Percentiles rank a stretch among this genome's conserved stretches.
Conservation (phyloP, 257 asterid species). For the Nicotiana attenuata region DNA sequence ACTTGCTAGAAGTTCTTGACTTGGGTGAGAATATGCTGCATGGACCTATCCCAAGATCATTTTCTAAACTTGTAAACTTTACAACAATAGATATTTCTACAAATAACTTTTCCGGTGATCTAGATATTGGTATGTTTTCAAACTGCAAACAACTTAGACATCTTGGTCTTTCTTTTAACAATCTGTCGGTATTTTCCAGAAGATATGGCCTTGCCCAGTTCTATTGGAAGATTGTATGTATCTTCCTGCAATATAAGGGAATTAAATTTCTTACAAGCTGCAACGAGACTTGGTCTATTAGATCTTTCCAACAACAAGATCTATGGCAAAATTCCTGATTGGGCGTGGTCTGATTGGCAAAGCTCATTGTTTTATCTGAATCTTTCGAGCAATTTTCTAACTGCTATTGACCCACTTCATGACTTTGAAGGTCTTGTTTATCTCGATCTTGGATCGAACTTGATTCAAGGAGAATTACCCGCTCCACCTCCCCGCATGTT, state of each 20-base stretch:
- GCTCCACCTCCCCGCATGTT: background rate
- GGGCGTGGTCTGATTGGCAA: slow-evolving; percentile 2
- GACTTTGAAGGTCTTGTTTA: background rate
- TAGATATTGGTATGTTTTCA: slow-evolving; percentile 15
- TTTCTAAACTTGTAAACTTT: background rate
- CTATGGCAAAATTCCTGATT: slow-evolving; percentile 5
- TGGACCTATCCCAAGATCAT: slow-evolving; percentile 13
- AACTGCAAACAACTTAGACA: slow-evolving; percentile 3
- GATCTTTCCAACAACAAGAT: slow-evolving; percentile 12
- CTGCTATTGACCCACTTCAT: background rate
- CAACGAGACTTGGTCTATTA: background rate
- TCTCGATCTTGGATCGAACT: slow-evolving; percentile 11
- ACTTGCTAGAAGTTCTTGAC: background rate
- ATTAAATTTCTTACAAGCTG: background rate
- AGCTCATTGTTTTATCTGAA: background rate
- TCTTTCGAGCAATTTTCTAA: slow-evolving; percentile 13
- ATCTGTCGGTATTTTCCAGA: background rate
- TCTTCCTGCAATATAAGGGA: slow-evolving; percentile 10
- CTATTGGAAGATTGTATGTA: background rate
- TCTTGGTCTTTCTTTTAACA: slow-evolving; percentile 24
- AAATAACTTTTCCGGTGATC: background rate
- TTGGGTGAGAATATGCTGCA: background rate
- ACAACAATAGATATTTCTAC: slow-evolving; percentile 4
- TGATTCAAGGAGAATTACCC: slow-evolving; percentile 6
- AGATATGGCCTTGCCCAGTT: background rate